phyloP scores from a whole-genome alignment of 228 moss, liverwort and hornwort genomes.

The Sphagnum fallax region DNA sequence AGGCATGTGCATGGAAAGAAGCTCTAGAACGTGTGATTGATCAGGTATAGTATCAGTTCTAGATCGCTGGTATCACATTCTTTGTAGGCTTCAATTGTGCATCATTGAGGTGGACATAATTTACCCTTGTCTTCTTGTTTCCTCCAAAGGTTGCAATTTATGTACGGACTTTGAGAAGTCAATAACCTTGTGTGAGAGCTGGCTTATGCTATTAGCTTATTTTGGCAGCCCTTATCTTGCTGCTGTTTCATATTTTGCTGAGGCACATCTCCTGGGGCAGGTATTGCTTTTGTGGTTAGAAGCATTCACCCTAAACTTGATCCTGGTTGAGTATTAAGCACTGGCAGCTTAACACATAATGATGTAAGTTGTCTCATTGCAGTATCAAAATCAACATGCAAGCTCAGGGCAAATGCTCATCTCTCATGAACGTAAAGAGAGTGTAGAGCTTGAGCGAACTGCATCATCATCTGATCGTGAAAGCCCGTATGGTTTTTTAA shows the following conservation, averaged over 20 bases:
- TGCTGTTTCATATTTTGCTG: too few species aligned
- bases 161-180: too few species aligned
- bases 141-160: too few species aligned
- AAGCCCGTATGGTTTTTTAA: conserved; percentile 52
- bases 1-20: conserved; percentile 73
- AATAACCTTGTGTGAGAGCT: too few species aligned
- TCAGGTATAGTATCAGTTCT: conserved; percentile 31
- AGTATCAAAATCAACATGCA: conserved; percentile 32
- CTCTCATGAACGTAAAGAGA: conserved; percentile 25
- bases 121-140: background rate
- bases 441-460: conserved; percentile 58
- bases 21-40: conserved; percentile 74
- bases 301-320: conserved; percentile 1
- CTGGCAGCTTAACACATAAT: too few species aligned
- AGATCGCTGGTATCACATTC: too few species aligned
- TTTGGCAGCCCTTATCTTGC: too few species aligned
- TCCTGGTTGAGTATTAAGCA: too few species aligned
- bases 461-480: conserved; percentile 87
- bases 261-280: too few species aligned
- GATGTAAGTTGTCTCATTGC: conserved; percentile 6
- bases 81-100: too few species aligned
- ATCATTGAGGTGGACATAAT: background rate
- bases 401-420: too few species aligned
- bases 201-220: too few species aligned
- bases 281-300: background rate